phyloP scores from a whole-genome alignment of 805 yeast species.

The Saccharomycodes ludwigii region DNA sequence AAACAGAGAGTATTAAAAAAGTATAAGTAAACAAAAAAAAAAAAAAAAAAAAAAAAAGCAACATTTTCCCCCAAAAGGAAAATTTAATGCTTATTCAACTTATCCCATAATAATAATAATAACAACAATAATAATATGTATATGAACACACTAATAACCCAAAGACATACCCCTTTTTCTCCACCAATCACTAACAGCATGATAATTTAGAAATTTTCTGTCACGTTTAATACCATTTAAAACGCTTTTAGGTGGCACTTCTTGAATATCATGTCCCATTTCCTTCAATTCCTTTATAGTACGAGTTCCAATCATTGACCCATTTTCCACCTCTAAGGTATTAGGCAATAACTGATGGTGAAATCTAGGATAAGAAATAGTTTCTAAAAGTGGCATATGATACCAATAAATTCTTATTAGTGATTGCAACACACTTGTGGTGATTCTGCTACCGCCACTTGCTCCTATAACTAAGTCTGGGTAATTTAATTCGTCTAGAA shows the following conservation, averaged over 20 bases:
- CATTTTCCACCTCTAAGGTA: conserved; percentile 42
- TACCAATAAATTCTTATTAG: conserved; percentile 54
- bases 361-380: conserved; percentile 67
- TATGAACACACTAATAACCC: conserved; percentile 11
- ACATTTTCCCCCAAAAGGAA: too few relatives aligned
- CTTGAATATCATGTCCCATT: conserved; percentile 39
- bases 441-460: conserved; percentile 86
- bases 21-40: too few relatives aligned
- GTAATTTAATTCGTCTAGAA: conserved; percentile 32
- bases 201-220: conserved; percentile 33
- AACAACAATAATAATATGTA: too few relatives aligned
- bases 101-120: too few relatives aligned
- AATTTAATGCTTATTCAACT: too few relatives aligned
- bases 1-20: too few relatives aligned
- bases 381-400: conserved; percentile 45
- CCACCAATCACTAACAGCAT: conserved; percentile 87
- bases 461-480: conserved; percentile 75
- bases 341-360: conserved; percentile 89
- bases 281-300: conserved; percentile 24
- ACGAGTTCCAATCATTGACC: conserved; percentile 30
- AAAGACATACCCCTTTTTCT: conserved; percentile 53
- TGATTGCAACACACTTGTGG: conserved; percentile 75
- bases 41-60: too few relatives aligned
- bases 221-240: conserved; percentile 41
- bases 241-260: conserved; percentile 36